These are phyloP conservation scores for Zea luxurians DNA, from an alignment of 176 grass and related monocot genomes.

Conservation along the genomic window DNA sequence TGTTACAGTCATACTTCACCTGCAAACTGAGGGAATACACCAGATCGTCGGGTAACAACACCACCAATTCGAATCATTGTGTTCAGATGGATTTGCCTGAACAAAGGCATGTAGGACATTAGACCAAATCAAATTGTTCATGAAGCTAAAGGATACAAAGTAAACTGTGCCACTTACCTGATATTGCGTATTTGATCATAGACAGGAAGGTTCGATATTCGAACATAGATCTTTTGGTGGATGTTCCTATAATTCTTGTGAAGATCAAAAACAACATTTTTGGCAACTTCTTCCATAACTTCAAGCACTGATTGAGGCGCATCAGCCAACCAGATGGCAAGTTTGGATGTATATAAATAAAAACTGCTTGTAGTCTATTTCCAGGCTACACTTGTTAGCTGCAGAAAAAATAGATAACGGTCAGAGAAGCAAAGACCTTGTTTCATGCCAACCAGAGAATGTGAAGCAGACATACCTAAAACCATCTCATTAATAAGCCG, in stretches of 20 bases:
- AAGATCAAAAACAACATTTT: conserved; percentile 91
- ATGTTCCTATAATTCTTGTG: conserved; percentile 97
- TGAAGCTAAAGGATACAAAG: background rate
- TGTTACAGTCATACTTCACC: conserved; percentile 94
- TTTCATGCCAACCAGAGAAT: conserved; percentile 6
- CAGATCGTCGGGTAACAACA: conserved; percentile 90
- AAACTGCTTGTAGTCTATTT: conserved; percentile 98
- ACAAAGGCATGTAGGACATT: conserved; percentile 20
- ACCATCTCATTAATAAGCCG: conserved; percentile 94
- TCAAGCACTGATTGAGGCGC: conserved; percentile 94
- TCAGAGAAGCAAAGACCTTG: conserved; percentile 22
- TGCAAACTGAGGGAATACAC: conserved; percentile 91
- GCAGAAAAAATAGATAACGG: conserved; percentile 27
- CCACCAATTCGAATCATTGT: conserved; percentile 97
- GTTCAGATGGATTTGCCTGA: conserved; percentile 97
- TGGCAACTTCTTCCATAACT: conserved; percentile 95
- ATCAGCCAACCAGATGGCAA: conserved; percentile 96
- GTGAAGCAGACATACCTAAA: conserved; percentile 57
- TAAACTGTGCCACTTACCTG: conserved; percentile 52
- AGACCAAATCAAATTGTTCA: conserved; percentile 28
- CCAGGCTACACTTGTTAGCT: conserved; percentile 95
- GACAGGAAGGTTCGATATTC: conserved; percentile 94
- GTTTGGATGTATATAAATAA: conserved; percentile 88
- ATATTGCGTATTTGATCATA: conserved; percentile 97
- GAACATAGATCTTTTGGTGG: conserved; percentile 88